phyloP scores from a whole-genome alignment of 1,284 basidiomycete genomes.

The Ceratobasidium sp. region DNA sequence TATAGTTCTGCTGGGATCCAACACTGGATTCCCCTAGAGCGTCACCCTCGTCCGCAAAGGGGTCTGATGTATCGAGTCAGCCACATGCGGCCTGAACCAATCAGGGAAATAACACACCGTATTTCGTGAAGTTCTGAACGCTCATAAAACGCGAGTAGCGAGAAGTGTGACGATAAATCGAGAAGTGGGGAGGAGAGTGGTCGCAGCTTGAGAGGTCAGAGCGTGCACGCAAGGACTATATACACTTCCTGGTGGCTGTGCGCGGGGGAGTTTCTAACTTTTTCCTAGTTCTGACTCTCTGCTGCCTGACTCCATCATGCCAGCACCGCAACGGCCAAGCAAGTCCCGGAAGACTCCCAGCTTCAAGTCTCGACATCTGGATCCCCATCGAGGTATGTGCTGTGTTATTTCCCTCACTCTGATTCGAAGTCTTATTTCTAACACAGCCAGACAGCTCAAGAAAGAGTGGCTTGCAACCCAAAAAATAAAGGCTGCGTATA shows the following conservation, averaged over 20 bases:
- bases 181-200: conserved; percentile 54
- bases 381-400: conserved; percentile 69
- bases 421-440: conserved; percentile 32
- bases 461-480: conserved; percentile 77
- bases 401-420: conserved; percentile 9
- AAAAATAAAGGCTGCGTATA: conserved; percentile 83
- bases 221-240: conserved; percentile 30
- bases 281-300: conserved; percentile 31
- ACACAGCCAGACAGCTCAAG: conserved; percentile 77
- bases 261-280: conserved; percentile 2
- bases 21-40: conserved; percentile 80
- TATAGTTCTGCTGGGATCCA: conserved; percentile 87
- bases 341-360: conserved; percentile 65
- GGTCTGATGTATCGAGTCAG: conserved; percentile 70
- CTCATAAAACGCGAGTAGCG: conserved; percentile 78
- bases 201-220: conserved; percentile 43
- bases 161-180: conserved; percentile 48
- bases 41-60: conserved; percentile 92
- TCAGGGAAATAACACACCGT: conserved; percentile 66
- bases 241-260: conserved; percentile 32
- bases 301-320: conserved; percentile 20
- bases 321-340: conserved; percentile 43
- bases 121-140: conserved; percentile 88
- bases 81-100: conserved; percentile 42
- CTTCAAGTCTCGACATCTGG: conserved; percentile 70